Conservation (phyloP, 345 rosid genomes). For the Gossypium sturtianum region DNA sequence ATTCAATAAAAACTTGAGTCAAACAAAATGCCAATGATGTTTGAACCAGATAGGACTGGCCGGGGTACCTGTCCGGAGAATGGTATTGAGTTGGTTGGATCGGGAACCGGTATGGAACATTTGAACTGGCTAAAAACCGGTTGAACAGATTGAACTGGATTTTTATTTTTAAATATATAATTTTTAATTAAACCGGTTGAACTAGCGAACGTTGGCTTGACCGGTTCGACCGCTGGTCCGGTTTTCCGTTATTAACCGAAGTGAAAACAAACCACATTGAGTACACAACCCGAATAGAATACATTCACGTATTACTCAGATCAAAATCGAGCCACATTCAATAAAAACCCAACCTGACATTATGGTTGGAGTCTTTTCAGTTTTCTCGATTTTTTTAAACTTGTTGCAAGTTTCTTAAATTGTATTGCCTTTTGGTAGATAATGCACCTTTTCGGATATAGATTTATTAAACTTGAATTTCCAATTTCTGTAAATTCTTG, state of each 20-base stretch:
- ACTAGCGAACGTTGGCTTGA: too few species aligned
- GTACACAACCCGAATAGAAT: too few species aligned
- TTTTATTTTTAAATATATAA: too few species aligned
- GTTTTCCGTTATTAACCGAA: neutral
- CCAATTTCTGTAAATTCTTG: neutral
- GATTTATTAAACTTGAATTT: neutral
- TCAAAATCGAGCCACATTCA: neutral
- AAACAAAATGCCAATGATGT: too few species aligned
- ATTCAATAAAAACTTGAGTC: neutral
- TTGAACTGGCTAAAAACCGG: too few species aligned
- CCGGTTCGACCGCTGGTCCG: too few species aligned
- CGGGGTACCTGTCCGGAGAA: too few species aligned
- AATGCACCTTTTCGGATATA: neutral
- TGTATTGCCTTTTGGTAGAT: neutral
- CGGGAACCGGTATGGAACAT: too few species aligned
- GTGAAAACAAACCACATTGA: neutral
- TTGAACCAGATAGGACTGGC: too few species aligned
- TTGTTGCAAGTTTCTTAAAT: neutral
- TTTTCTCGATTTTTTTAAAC: neutral
- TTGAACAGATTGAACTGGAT: too few species aligned
- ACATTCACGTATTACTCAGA: neutral
- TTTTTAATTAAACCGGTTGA: too few species aligned
- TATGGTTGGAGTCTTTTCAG: neutral
- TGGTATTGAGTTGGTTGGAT: too few species aligned
- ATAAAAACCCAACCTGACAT: neutral